phyloP scores from a whole-genome alignment of 352 stramenopile genomes.

The Pythium myriotylum region DNA sequence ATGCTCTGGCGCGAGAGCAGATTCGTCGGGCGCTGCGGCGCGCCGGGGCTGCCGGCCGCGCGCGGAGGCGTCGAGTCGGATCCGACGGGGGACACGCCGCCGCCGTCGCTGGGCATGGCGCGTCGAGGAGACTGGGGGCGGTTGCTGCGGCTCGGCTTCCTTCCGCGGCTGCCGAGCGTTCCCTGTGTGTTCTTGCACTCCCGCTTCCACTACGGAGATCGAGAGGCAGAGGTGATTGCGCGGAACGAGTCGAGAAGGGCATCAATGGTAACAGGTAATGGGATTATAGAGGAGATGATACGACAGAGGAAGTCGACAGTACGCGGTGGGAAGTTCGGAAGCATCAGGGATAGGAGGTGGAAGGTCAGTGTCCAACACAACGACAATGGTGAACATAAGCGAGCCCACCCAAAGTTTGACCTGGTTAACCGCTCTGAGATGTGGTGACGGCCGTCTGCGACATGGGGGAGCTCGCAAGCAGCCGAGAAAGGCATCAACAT shows the following conservation, averaged over 20 bases:
- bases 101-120: slow-evolving; percentile 23
- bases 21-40: slow-evolving; percentile 22
- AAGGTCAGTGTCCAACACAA: slow-evolving; percentile 27
- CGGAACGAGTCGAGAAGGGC: background rate
- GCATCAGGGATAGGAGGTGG: slow-evolving; percentile 15
- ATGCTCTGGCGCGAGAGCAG: slow-evolving; percentile 24
- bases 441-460: slow-evolving; percentile 13
- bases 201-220: slow-evolving; percentile 16
- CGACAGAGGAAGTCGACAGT: background rate
- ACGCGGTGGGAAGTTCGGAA: background rate
- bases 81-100: slow-evolving; percentile 11
- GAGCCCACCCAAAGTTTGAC: slow-evolving; percentile 5
- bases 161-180: slow-evolving; percentile 14
- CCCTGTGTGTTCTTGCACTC: slow-evolving; percentile 17
- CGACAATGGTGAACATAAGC: slow-evolving; percentile 22
- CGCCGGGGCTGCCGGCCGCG: slow-evolving; percentile 12
- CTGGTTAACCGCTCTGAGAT: slow-evolving; percentile 25
- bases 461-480: slow-evolving; percentile 3
- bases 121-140: background rate
- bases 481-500: background rate
- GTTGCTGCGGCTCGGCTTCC: background rate
- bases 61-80: slow-evolving; percentile 16
- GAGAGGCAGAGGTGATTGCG: slow-evolving; percentile 6
- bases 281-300: background rate
- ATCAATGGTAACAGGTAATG: background rate